Evolutionary conservation across 805 yeast species (phyloP).

Genomic region (Kregervanrija pseudodelftensis): DNA sequence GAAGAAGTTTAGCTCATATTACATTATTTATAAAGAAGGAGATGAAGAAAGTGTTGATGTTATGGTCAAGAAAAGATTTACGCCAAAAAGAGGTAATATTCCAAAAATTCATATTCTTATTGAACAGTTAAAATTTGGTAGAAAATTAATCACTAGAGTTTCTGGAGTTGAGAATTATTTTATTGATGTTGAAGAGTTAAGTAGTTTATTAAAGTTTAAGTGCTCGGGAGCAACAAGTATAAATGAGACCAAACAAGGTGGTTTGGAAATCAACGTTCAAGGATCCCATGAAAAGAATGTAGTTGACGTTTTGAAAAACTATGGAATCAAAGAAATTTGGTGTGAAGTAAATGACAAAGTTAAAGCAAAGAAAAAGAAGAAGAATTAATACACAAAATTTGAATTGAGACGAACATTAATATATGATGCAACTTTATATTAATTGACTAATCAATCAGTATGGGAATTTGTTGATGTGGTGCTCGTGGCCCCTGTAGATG

Average conservation of each 20-base stretch:
- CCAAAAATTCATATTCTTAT: constrained; percentile 59
- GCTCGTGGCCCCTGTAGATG: neutral
- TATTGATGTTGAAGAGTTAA: constrained; percentile 56
- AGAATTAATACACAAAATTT: neutral
- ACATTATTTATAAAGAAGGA: constrained; percentile 6
- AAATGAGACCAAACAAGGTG: constrained; percentile 48
- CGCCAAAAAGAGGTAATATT: constrained; percentile 53
- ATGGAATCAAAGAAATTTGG: constrained; percentile 61
- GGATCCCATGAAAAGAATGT: constrained; percentile 76
- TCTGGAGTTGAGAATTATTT: constrained; percentile 61
- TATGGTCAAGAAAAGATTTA: constrained; percentile 15
- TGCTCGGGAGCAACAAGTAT: constrained; percentile 89
- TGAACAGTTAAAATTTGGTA: constrained; percentile 73
- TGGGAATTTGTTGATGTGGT: too few relatives aligned
- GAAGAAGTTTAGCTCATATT: constrained; percentile 8
- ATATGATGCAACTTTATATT: too few relatives aligned
- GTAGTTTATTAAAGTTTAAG: constrained; percentile 61
- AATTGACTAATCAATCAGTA: too few relatives aligned
- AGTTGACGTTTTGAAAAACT: constrained; percentile 46
- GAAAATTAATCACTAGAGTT: constrained; percentile 71
- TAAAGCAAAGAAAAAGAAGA: constrained; percentile 38
- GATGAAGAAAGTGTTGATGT: constrained; percentile 17
- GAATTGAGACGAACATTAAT: neutral
- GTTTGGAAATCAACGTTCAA: constrained; percentile 74
- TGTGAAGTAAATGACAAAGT: constrained; percentile 58